Percentiles rank a stretch among this genome's conserved stretches.
Evolutionary conservation across 2,329 filamentous ascomycete species (phyloP).

Genomic region (Monilinia fructicola): DNA sequence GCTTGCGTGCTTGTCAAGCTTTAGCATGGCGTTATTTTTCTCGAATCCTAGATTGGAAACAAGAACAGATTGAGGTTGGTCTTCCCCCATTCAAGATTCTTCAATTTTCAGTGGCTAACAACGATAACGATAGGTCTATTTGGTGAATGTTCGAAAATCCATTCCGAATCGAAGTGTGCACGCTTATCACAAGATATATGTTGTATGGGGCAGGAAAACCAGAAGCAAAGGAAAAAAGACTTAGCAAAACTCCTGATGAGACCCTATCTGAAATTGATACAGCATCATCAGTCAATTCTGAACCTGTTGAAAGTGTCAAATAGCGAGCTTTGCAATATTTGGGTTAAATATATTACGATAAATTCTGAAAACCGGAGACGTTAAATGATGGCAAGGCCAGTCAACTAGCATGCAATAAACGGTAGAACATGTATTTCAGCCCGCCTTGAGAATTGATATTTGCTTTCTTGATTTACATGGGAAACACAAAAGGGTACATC

Average conservation of each 20-base stretch:
- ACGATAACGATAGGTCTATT: constrained; percentile 29
- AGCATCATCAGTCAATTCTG: no score
- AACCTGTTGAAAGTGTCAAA: background rate
- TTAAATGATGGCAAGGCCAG: background rate
- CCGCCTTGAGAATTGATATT: no score
- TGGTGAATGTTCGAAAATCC: constrained; percentile 35
- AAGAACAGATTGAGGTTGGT: constrained; percentile 39
- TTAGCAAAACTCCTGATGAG: background rate
- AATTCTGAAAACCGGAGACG: background rate
- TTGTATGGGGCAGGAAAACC: constrained; percentile 39
- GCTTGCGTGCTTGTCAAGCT: constrained; percentile 32
- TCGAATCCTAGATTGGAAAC: constrained; percentile 36
- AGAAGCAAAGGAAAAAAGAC: background rate
- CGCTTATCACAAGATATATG: constrained; percentile 36
- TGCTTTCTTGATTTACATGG: no score
- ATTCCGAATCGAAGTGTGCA: constrained; percentile 36
- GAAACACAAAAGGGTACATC: no score
- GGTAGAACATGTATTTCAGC: background rate
- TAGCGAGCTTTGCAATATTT: background rate
- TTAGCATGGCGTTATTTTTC: constrained; percentile 38
- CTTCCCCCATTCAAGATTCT: background rate
- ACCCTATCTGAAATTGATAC: no score
- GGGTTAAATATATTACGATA: no score
- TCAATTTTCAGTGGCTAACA: background rate
- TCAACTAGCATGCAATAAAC: background rate